Evolutionary conservation across 1,284 basidiomycete species (phyloP).

Genomic region (Gomphus sp.): DNA sequence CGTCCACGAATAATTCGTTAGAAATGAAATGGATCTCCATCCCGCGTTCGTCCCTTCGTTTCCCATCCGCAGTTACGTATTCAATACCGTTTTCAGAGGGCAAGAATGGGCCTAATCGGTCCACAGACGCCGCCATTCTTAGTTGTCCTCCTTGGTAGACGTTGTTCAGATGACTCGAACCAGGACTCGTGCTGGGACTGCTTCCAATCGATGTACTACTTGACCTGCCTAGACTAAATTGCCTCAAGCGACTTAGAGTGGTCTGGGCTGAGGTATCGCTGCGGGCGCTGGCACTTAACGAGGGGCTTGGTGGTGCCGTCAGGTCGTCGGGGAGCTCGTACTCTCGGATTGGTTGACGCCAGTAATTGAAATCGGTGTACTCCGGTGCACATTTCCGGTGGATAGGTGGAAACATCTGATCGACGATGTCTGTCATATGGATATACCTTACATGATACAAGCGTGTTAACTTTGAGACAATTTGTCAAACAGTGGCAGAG

Average conservation of each 20-base stretch:
- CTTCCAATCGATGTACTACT: conserved; percentile 21
- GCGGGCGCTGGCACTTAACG: conserved; percentile 86
- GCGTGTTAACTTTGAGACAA: not conserved
- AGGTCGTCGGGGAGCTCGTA: conserved; percentile 69
- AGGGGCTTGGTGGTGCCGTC: conserved; percentile 83
- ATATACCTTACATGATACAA: conserved; percentile 53
- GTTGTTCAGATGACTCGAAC: not conserved
- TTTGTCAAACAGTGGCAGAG: not conserved
- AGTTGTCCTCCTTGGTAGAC: conserved; percentile 25
- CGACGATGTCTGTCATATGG: conserved; percentile 97
- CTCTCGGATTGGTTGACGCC: conserved; percentile 76
- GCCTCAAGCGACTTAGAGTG: conserved; percentile 69
- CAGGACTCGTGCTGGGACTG: conserved; percentile 16
- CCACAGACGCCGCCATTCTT: conserved; percentile 40
- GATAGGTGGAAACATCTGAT: conserved; percentile 98
- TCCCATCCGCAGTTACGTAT: conserved; percentile 43
- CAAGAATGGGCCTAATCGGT: conserved; percentile 20
- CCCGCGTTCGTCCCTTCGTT: conserved; percentile 14
- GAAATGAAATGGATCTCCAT: not conserved
- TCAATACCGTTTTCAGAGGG: conserved; percentile 14
- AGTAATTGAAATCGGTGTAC: conserved; percentile 97
- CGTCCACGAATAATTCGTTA: not conserved
- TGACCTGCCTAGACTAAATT: conserved; percentile 62
- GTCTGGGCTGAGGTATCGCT: conserved; percentile 75
- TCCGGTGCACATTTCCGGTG: conserved; percentile 81